These are phyloP conservation scores for Xylaria sp. DNA, from an alignment of 2,329 filamentous ascomycete species.

Conservation along the genomic window DNA sequence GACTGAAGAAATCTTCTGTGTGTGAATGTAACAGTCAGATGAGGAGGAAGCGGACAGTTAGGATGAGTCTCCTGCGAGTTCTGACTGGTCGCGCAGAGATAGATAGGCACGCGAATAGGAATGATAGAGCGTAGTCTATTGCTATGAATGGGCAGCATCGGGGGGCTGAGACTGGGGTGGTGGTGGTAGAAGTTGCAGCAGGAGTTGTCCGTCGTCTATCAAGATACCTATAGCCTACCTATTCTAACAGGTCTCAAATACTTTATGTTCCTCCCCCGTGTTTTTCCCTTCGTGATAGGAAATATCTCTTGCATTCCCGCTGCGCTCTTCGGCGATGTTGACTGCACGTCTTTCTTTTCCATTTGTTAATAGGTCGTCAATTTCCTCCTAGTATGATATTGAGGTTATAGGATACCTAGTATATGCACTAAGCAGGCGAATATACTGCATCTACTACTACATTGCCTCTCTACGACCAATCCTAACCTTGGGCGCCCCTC, in stretches of 20 bases:
- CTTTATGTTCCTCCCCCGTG: too few relatives aligned
- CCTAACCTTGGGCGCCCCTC: constrained; percentile 16
- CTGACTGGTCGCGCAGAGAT: constrained; percentile 20
- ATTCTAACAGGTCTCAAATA: too few relatives aligned
- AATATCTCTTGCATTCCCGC: constrained; percentile 25
- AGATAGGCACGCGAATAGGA: constrained; percentile 22
- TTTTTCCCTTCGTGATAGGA: constrained; percentile 21
- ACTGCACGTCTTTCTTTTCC: constrained; percentile 12
- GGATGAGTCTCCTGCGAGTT: constrained; percentile 9
- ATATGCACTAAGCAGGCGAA: not conserved
- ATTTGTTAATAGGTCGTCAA: constrained; percentile 4
- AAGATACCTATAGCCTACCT: too few relatives aligned
- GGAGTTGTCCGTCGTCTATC: constrained; percentile 1
- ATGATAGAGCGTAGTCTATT: not conserved
- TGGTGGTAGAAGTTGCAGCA: constrained; percentile 3
- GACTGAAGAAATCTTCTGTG: constrained; percentile 4
- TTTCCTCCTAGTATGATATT: not conserved
- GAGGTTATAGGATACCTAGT: not conserved
- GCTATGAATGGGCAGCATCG: constrained; percentile 21
- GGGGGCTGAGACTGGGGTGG: constrained; percentile 20
- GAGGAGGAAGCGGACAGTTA: constrained; percentile 9
- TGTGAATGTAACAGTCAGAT: constrained; percentile 23
- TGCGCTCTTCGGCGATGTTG: constrained; percentile 19
- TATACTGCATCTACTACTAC: too few relatives aligned
- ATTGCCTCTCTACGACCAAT: constrained; percentile 11